Percentiles rank a stretch among this genome's conserved stretches.
phyloP scores from a whole-genome alignment of 345 rosid species.

The Brassica napus region DNA sequence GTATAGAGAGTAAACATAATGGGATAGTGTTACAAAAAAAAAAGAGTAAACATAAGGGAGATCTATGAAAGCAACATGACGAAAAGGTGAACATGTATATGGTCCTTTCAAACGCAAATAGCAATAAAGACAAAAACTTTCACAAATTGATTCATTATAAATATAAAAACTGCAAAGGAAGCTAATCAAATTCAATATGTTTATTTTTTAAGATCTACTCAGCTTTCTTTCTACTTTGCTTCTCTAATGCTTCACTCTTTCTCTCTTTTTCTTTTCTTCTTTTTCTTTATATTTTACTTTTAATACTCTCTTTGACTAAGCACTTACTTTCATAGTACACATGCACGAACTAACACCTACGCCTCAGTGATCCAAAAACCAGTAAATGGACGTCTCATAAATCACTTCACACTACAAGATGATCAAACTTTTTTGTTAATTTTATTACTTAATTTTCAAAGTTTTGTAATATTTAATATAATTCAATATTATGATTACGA shows the following conservation, averaged over 20 bases:
- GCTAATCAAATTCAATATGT: constrained; percentile 18
- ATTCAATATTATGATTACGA: background rate
- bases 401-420: constrained; percentile 30
- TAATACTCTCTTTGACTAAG: constrained; percentile 37
- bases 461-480: background rate
- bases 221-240: constrained; percentile 22
- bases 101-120: constrained; percentile 32
- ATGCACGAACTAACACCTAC: constrained; percentile 36
- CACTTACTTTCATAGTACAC: constrained; percentile 43
- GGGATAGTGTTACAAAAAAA: background rate
- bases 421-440: constrained; percentile 7
- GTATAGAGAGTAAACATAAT: background rate
- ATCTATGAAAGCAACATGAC: constrained; percentile 26
- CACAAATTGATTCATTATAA: constrained; percentile 19
- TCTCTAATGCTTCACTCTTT: constrained; percentile 17
- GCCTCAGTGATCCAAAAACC: constrained; percentile 27
- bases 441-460: background rate
- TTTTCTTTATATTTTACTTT: constrained; percentile 13
- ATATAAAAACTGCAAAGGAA: constrained; percentile 5
- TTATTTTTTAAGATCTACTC: constrained; percentile 1
- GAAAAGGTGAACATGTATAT: constrained; percentile 13
- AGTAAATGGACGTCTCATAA: constrained; percentile 33
- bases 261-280: background rate
- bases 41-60: background rate
- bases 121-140: constrained; percentile 39